phyloP scores from a whole-genome alignment of 2,329 filamentous ascomycete genomes.

The Calonectria hongkongensis region DNA sequence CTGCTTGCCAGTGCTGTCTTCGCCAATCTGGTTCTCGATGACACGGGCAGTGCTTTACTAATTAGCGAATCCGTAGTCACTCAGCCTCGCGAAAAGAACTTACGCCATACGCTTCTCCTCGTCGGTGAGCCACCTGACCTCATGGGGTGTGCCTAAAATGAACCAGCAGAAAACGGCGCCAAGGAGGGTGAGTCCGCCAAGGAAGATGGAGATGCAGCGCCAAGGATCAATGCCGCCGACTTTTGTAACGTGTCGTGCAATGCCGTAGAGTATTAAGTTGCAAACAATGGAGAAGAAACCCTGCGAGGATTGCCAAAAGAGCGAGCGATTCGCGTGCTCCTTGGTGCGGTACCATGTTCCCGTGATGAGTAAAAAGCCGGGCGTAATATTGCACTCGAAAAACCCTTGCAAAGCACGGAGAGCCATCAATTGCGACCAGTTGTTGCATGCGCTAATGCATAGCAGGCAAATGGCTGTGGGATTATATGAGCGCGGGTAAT shows the following conservation, averaged over 20 bases:
- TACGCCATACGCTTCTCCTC: slow-evolving; percentile 17
- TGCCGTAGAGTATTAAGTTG: slow-evolving; percentile 15
- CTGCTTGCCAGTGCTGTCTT: slow-evolving; percentile 1
- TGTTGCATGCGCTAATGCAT: slow-evolving; percentile 15
- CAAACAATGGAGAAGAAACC: slow-evolving; percentile 14
- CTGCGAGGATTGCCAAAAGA: slow-evolving; percentile 22
- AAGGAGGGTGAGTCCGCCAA: slow-evolving; percentile 4
- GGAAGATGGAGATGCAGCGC: slow-evolving; percentile 20
- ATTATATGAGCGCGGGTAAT: not conserved
- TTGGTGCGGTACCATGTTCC: slow-evolving; percentile 16
- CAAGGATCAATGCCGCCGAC: slow-evolving; percentile 13
- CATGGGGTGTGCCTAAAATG: slow-evolving; percentile 4
- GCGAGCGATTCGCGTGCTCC: slow-evolving; percentile 9
- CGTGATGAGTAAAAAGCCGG: not conserved
- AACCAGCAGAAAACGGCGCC: slow-evolving; percentile 19
- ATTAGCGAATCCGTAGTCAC: not conserved
- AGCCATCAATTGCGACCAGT: slow-evolving; percentile 16
- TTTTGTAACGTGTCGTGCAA: slow-evolving; percentile 7
- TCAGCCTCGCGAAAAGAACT: not conserved
- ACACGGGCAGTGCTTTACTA: not conserved
- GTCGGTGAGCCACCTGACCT: slow-evolving; percentile 9
- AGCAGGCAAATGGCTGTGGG: slow-evolving; percentile 2
- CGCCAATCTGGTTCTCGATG: slow-evolving; percentile 12
- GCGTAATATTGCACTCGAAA: slow-evolving; percentile 22
- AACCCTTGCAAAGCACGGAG: slow-evolving; percentile 12